Evolutionary conservation across 2,329 filamentous ascomycete genomes (phyloP), one percentile per base, ranked within the genome.

Genomic region (Cytospora piceicola): DNA sequence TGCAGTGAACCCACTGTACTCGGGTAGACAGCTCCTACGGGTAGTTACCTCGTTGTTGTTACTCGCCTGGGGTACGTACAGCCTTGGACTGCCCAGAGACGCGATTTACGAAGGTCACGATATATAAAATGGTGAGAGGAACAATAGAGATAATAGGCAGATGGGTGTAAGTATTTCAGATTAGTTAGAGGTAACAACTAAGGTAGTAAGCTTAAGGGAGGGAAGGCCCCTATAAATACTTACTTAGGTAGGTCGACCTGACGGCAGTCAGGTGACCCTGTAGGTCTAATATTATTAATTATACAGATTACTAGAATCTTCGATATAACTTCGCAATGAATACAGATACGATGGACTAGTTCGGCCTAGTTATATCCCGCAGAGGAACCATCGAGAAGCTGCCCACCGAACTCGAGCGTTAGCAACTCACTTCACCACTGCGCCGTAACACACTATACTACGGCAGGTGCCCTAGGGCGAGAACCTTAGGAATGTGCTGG

Each of bases 401-500:
- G 29, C 73, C 77, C 9, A 73, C 73, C 9, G 78, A 81, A 68
- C 71, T 81, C 39, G 66, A 72, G 9, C 74, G 82, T 17, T 75
- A 84, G 30, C 78, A 79, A 55, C 71, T 82, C 53, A 78, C 77
- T 32, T 74, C 77, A 15, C 83, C 84, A 2, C 73, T 87, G 34
- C 75, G 88, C 36, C 78, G n/a, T n/a, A n/a, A n/a, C n/a, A 88
- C 22, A 85, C 80, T 20, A 86, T 83, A 20, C 82, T 83, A 1
- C 77, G 81, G 65, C 84, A 86, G 72, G 72, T 77, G 58, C 61
- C 72, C 52, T 80, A 83, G 67, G 82, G 80, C 4, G 76, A 81
- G 61, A 70, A 70, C 5, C 75, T 86, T 24, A 76, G 78, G 56
- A 69, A 71, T 8, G 77, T 83, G 12, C 77, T 87, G 22, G 42